Evolutionary conservation across 2,329 filamentous ascomycete genomes (phyloP).

Genomic region (Trichophyton mentagrophytes): DNA sequence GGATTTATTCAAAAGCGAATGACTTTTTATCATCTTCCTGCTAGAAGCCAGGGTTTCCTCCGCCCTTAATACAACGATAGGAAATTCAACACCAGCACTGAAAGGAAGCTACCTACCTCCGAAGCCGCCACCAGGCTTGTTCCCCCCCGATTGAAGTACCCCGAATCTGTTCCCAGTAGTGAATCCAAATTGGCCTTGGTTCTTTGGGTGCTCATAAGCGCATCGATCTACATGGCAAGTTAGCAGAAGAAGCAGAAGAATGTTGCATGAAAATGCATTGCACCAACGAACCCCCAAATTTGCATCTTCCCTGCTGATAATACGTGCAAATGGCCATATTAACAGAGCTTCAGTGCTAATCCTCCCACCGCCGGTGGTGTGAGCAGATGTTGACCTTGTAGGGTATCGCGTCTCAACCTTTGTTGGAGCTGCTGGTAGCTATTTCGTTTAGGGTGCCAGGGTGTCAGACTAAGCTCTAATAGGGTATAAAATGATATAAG

Average conservation of each 20-base stretch:
- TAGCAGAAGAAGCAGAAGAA: background rate
- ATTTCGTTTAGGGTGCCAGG: background rate
- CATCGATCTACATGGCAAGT: constrained; percentile 38
- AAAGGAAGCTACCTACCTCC: constrained; percentile 10
- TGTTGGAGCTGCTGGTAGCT: background rate
- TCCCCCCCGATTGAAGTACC: constrained; percentile 28
- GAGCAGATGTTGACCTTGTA: background rate
- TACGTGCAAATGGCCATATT: constrained; percentile 47
- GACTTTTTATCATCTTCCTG: background rate
- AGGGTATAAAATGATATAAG: background rate
- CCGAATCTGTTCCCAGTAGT: constrained; percentile 47
- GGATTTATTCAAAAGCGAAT: background rate
- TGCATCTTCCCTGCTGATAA: constrained; percentile 53
- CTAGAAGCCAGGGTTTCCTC: background rate
- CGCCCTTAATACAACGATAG: background rate
- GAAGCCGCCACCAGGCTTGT: constrained; percentile 14
- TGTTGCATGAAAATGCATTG: constrained; percentile 8
- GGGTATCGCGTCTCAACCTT: background rate
- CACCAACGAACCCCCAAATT: constrained; percentile 44
- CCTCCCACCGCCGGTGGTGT: background rate
- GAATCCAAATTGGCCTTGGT: constrained; percentile 16
- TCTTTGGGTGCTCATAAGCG: constrained; percentile 37
- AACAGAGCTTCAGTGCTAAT: no score
- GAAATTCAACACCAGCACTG: background rate
- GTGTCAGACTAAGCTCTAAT: background rate